Evolutionary conservation across 495 filamentous ascomycete species (phyloP).

Genomic region (Aspergillus carlsbadensis): DNA sequence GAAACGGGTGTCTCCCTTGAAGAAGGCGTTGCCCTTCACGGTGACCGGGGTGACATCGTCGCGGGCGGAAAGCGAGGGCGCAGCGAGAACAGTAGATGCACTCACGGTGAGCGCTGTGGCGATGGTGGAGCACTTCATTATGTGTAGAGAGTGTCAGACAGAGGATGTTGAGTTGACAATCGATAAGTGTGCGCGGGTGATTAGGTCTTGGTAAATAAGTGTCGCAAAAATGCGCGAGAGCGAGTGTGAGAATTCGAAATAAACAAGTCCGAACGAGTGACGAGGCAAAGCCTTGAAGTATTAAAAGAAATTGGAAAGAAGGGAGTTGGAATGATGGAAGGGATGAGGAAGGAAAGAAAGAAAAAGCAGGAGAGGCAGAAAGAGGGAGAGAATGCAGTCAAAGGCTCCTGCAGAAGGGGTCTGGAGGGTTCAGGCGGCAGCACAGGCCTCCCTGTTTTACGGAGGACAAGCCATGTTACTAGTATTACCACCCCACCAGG

Average conservation of each 20-base stretch:
- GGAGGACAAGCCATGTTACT: not conserved
- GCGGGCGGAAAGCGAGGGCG: conserved; percentile 48
- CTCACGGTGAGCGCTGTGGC: conserved; percentile 53
- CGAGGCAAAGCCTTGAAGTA: conserved; percentile 18
- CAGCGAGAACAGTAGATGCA: conserved; percentile 44
- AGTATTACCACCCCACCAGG: not conserved
- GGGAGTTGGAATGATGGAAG: conserved; percentile 10
- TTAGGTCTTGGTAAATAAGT: conserved; percentile 1
- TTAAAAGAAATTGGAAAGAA: conserved; percentile 18
- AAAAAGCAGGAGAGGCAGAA: not conserved
- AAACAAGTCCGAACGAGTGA: conserved; percentile 24
- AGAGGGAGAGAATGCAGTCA: not conserved
- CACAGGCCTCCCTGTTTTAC: not conserved
- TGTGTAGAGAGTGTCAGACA: conserved; percentile 20
- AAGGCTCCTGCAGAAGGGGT: not conserved
- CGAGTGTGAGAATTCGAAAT: conserved; percentile 10
- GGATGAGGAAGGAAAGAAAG: conserved; percentile 18
- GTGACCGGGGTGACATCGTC: conserved; percentile 53
- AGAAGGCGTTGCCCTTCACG: conserved; percentile 76
- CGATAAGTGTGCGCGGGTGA: not conserved
- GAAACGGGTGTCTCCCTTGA: conserved; percentile 77
- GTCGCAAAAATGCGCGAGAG: not conserved
- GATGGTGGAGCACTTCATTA: conserved; percentile 59
- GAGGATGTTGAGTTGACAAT: conserved; percentile 3
- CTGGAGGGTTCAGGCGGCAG: not conserved